These are phyloP conservation scores for Cladosporium sphaerospermum DNA, from an alignment of 2,329 filamentous ascomycete genomes.

Conservation along the genomic window DNA sequence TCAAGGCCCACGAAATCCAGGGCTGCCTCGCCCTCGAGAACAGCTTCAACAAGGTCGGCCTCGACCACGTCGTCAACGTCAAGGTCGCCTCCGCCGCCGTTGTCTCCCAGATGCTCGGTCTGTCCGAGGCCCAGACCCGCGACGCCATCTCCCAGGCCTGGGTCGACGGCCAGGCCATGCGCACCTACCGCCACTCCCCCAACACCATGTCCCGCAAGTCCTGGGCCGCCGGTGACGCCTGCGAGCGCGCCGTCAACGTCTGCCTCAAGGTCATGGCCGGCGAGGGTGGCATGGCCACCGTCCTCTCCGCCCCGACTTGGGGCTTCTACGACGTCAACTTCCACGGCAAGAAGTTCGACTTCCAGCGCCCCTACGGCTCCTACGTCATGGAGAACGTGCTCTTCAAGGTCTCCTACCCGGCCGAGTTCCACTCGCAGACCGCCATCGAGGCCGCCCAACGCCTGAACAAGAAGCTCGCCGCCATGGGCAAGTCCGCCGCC, in stretches of 20 bases:
- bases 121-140: constrained; percentile 83
- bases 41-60: constrained; percentile 96
- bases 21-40: constrained; percentile 94
- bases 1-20: constrained; percentile 99
- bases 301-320: constrained; percentile 88
- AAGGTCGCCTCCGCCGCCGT: constrained; percentile 95
- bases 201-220: constrained; percentile 99
- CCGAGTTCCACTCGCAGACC: constrained; percentile 98
- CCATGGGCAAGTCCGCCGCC: constrained; percentile 79
- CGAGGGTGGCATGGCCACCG: constrained; percentile 83
- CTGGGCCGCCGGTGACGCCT: constrained; percentile 97
- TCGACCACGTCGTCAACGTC: constrained; percentile 96
- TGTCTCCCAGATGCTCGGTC: constrained; percentile 88
- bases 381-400: constrained; percentile 99
- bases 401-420: constrained; percentile 99
- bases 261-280: constrained; percentile 96
- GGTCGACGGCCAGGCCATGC: constrained; percentile 92
- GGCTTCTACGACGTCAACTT: constrained; percentile 99
- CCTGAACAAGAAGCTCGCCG: constrained; percentile 75
- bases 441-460: constrained; percentile 91
- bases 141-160: constrained; percentile 95
- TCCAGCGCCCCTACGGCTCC: constrained; percentile 92
- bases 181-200: constrained; percentile 93
- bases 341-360: constrained; percentile 91
- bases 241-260: constrained; percentile 95